These are phyloP conservation scores for Priceomyces melissophilus DNA, from an alignment of 805 yeast species.

Conservation along the genomic window DNA sequence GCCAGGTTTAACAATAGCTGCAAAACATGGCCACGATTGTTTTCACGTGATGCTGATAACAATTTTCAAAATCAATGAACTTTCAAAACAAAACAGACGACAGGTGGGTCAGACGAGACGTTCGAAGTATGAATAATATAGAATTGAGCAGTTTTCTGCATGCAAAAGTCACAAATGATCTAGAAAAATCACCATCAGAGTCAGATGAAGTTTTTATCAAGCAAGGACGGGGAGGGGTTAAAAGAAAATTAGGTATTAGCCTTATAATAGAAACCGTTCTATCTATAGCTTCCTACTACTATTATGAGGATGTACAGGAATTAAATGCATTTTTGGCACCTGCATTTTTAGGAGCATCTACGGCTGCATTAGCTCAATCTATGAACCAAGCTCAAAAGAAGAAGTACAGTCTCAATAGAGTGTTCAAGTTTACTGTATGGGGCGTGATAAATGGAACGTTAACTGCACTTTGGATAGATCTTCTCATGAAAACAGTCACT, in stretches of 20 bases:
- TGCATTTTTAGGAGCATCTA: conserved; percentile 33
- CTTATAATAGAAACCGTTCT: conserved; percentile 25
- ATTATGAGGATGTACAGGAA: conserved; percentile 22
- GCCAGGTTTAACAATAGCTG: too few relatives aligned
- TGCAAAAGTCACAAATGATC: conserved; percentile 3
- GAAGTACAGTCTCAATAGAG: conserved; percentile 28
- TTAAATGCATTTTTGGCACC: conserved; percentile 33
- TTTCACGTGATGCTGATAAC: too few relatives aligned
- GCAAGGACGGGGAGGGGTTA: conserved; percentile 10
- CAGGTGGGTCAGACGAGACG: background rate
- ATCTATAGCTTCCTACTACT: conserved; percentile 24
- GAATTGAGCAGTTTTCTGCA: conserved; percentile 2
- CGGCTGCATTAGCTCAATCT: conserved; percentile 43
- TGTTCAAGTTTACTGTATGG: conserved; percentile 53
- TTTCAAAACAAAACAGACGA: background rate
- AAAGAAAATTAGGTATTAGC: conserved; percentile 16
- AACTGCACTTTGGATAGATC: conserved; percentile 54
- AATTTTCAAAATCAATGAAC: background rate
- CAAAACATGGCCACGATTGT: too few relatives aligned
- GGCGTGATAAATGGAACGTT: conserved; percentile 57
- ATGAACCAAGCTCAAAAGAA: conserved; percentile 32
- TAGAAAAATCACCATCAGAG: conserved; percentile 16
- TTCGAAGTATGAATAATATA: conserved; percentile 1
- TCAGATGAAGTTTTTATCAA: conserved; percentile 8
- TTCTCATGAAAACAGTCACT: conserved; percentile 37